phyloP scores from a whole-genome alignment of 1,284 basidiomycete species.

The Microbotryum scabiosae region DNA sequence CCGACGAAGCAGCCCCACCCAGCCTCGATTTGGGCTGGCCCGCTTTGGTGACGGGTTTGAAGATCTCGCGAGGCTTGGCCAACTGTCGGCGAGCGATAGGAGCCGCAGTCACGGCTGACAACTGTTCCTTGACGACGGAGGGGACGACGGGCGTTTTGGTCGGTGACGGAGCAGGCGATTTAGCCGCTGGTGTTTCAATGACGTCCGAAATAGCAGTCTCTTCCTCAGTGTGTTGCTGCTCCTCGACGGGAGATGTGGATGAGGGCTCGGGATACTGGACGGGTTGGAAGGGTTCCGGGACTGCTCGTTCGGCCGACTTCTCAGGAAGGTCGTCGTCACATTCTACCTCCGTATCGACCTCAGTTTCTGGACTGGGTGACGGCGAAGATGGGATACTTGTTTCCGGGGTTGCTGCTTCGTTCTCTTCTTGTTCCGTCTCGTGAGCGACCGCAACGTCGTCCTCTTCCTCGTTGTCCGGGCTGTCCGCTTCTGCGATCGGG shows the following conservation, averaged over 20 bases:
- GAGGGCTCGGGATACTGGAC: neutral
- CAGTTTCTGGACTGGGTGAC: too few relatives aligned
- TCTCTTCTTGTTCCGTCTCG: neutral
- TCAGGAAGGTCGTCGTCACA: too few relatives aligned
- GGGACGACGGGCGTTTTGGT: neutral
- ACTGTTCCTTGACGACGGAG: neutral
- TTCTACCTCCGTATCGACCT: too few relatives aligned
- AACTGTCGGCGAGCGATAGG: slow-evolving; percentile 18
- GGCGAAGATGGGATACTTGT: too few relatives aligned
- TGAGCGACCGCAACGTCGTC: neutral
- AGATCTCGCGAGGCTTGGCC: slow-evolving; percentile 2
- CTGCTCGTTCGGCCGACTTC: too few relatives aligned
- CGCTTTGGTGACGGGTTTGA: neutral
- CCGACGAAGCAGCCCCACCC: neutral
- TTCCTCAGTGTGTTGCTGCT: too few relatives aligned
- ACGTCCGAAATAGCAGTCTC: neutral
- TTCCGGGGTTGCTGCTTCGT: neutral
- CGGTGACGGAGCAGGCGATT: neutral
- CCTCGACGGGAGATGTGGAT: neutral
- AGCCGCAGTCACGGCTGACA: slow-evolving; percentile 1
- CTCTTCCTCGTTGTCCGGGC: neutral
- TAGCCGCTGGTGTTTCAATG: neutral
- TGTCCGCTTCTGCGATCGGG: neutral
- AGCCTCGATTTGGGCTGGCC: too few relatives aligned
- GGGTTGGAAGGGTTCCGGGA: neutral